A percentile compares a stretch with the other conserved stretches of the same genome.
Evolutionary conservation across 257 asterid genomes (phyloP).

Genomic region (Anisodus acutangulus): DNA sequence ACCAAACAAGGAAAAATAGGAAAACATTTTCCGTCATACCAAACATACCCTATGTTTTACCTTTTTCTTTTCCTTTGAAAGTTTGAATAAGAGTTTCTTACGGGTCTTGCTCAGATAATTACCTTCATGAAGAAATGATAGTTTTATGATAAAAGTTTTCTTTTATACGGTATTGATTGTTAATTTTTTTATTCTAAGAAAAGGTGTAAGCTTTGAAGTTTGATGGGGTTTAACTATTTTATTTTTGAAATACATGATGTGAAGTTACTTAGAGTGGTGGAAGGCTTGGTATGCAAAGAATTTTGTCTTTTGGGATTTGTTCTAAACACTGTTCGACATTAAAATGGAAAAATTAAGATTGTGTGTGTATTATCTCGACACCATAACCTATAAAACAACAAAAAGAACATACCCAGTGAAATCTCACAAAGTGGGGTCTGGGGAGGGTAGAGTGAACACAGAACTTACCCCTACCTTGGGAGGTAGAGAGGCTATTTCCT

Average conservation of each 20-base stretch:
- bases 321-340: neutral
- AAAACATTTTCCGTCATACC: too few species aligned
- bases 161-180: neutral
- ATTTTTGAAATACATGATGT: neutral
- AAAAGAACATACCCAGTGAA: too few species aligned
- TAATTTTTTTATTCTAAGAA: neutral
- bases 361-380: neutral
- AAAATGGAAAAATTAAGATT: neutral
- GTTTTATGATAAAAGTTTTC: neutral
- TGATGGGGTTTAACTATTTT: neutral
- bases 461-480: too few species aligned
- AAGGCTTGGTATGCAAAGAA: neutral
- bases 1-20: too few species aligned
- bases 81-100: neutral
- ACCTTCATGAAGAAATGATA: neutral
- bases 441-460: too few species aligned
- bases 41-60: too few species aligned
- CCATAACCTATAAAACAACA: neutral
- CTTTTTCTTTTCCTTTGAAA: neutral
- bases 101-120: neutral
- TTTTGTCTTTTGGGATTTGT: neutral
- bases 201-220: neutral
- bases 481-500: too few species aligned
- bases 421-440: too few species aligned
- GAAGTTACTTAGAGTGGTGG: neutral